Conservation (phyloP, 1,284 basidiomycete species). For the Leccinum pachyderme region DNA sequence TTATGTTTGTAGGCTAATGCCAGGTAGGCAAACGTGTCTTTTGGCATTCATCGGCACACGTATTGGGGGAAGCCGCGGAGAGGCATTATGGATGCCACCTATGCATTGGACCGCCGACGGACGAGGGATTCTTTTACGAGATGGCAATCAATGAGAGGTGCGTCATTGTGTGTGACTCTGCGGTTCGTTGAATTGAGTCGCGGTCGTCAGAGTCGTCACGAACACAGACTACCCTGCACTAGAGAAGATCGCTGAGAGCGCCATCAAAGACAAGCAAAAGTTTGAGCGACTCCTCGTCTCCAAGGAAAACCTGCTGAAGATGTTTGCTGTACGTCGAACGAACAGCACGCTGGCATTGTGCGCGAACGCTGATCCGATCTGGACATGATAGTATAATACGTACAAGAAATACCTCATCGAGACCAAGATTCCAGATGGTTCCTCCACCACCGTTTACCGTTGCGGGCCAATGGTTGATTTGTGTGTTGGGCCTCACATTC, state of each 20-base stretch:
- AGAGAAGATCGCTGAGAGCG: constrained; percentile 86
- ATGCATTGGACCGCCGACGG: constrained; percentile 95
- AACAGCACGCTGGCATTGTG: not conserved
- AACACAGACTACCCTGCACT: constrained; percentile 85
- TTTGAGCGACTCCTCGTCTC: constrained; percentile 94
- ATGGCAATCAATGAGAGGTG: constrained; percentile 82
- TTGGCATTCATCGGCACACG: constrained; percentile 99
- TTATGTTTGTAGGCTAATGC: not conserved
- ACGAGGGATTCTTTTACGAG: constrained; percentile 99
- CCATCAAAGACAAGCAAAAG: constrained; percentile 95
- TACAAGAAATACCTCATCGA: constrained; percentile 98
- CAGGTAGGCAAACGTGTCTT: constrained; percentile 86
- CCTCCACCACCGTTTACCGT: constrained; percentile 96
- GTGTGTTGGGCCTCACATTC: constrained; percentile 96
- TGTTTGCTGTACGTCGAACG: constrained; percentile 82
- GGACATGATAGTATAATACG: constrained; percentile 84
- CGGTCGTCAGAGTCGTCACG: constrained; percentile 58
- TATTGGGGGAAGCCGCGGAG: constrained; percentile 97
- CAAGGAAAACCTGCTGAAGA: constrained; percentile 92
- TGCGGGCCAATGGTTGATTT: constrained; percentile 99
- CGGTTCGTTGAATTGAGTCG: not conserved
- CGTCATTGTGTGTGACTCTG: constrained; percentile 11
- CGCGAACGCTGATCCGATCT: constrained; percentile 9
- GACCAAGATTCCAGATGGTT: constrained; percentile 94
- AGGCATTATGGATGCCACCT: constrained; percentile 97